Conservation (phyloP, 805 yeast species). For the Saccharomycopsis javanensis region DNA sequence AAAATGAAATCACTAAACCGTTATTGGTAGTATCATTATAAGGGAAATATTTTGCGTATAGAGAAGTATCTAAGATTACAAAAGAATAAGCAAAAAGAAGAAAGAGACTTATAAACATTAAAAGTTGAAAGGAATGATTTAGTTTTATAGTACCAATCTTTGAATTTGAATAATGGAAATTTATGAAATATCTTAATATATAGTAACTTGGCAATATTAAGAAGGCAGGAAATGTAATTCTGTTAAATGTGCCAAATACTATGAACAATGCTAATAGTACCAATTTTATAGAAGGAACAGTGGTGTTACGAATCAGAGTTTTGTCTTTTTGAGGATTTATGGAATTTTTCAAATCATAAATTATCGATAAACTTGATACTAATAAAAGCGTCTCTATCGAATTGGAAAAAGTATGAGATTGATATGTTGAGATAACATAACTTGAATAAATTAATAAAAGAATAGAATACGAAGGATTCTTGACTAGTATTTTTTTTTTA, state of each 20-base stretch:
- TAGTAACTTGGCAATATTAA: constrained; percentile 50
- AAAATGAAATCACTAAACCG: constrained; percentile 53
- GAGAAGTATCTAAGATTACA: neutral
- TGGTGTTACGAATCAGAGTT: constrained; percentile 28
- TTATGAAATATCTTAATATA: constrained; percentile 34
- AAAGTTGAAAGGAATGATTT: neutral
- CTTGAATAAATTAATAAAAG: constrained; percentile 42
- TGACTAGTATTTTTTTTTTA: neutral
- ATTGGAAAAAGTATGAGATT: constrained; percentile 85
- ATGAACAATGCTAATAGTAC: constrained; percentile 38
- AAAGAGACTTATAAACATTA: neutral
- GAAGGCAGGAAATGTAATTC: constrained; percentile 77
- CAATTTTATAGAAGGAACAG: constrained; percentile 24
- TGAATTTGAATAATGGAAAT: constrained; percentile 20
- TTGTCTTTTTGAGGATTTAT: neutral
- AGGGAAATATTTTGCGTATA: neutral
- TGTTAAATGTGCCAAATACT: constrained; percentile 68
- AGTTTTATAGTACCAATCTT: constrained; percentile 6
- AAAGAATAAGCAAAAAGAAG: neutral
- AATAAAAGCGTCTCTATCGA: constrained; percentile 53
- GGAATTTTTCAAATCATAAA: constrained; percentile 43
- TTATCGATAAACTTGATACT: constrained; percentile 50
- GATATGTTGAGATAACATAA: constrained; percentile 70
- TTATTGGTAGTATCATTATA: constrained; percentile 5
- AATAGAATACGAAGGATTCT: neutral